A percentile compares a stretch with the other conserved stretches of the same genome.
Evolutionary conservation across 2,329 filamentous ascomycete species (phyloP).

Genomic region (Penicillium digitatum): DNA sequence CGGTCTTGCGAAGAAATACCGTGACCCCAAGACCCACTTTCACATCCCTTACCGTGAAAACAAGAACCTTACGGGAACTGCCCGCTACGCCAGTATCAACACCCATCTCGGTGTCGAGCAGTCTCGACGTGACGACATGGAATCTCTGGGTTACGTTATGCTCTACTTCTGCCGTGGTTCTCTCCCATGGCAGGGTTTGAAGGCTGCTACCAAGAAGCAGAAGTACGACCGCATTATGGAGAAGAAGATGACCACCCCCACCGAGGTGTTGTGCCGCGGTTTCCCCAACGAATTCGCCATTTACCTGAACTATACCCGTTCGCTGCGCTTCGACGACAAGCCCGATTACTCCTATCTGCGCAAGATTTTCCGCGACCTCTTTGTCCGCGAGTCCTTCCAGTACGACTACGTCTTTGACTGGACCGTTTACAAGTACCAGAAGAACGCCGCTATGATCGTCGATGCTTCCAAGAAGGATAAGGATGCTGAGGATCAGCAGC

Average conservation of each 20-base stretch:
- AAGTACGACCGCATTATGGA: slow-evolving; percentile 99
- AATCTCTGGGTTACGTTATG: slow-evolving; percentile 98
- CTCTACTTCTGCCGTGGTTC: slow-evolving; percentile 99
- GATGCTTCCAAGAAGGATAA: slow-evolving; percentile 71
- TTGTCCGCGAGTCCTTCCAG: slow-evolving; percentile 98
- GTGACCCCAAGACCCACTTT: slow-evolving; percentile 99
- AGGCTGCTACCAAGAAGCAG: slow-evolving; percentile 99
- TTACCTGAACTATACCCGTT: slow-evolving; percentile 98
- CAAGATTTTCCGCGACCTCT: slow-evolving; percentile 99
- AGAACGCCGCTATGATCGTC: slow-evolving; percentile 93
- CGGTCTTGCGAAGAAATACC: slow-evolving; percentile 98
- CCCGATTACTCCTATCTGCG: slow-evolving; percentile 99
- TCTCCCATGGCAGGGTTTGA: slow-evolving; percentile 96
- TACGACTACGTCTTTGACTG: slow-evolving; percentile 99
- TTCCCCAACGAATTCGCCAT: slow-evolving; percentile 99
- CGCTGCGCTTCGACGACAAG: slow-evolving; percentile 98
- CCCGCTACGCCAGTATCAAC: slow-evolving; percentile 98
- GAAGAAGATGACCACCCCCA: slow-evolving; percentile 99
- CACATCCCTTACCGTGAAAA: slow-evolving; percentile 99
- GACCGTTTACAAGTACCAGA: slow-evolving; percentile 99
- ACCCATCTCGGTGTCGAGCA: slow-evolving; percentile 98
- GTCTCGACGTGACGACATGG: slow-evolving; percentile 98
- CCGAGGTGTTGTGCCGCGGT: slow-evolving; percentile 95
- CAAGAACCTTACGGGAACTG: slow-evolving; percentile 99
- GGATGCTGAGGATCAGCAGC: slow-evolving; percentile 71